Conservation (phyloP, 176 grass and related monocot genomes). For the Lolium multiflorum region DNA sequence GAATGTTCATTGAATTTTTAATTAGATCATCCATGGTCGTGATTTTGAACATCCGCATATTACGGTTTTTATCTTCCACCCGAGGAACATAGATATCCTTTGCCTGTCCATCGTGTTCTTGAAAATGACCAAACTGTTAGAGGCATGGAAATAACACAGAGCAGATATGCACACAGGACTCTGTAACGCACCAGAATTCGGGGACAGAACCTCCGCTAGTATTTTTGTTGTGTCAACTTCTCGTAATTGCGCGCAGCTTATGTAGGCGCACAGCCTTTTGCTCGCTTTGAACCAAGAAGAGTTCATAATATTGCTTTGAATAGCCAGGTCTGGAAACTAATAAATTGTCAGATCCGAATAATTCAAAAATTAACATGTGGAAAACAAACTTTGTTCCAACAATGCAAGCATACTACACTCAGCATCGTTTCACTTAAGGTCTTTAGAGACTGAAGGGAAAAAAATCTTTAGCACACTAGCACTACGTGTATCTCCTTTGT, state of each 20-base stretch:
- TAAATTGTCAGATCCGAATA: conserved; percentile 2
- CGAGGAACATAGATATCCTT: conserved; percentile 91
- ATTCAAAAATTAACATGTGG: neutral
- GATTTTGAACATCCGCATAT: conserved; percentile 95
- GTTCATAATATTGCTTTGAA: conserved; percentile 76
- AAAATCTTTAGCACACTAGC: neutral
- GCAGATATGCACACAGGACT: conserved; percentile 24
- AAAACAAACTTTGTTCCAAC: neutral
- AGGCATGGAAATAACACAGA: neutral
- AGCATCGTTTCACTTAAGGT: neutral
- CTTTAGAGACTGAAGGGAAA: neutral
- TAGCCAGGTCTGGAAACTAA: conserved; percentile 68
- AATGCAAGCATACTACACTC: neutral
- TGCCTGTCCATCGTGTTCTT: conserved; percentile 53
- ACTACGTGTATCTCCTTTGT: neutral
- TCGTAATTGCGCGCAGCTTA: conserved; percentile 68
- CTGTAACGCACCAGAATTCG: conserved; percentile 64
- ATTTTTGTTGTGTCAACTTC: conserved; percentile 96
- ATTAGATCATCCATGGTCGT: conserved; percentile 79
- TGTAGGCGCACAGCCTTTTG: conserved; percentile 78
- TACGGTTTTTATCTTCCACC: conserved; percentile 91
- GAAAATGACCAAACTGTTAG: conserved; percentile 45
- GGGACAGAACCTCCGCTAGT: conserved; percentile 49
- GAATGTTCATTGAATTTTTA: conserved; percentile 94
- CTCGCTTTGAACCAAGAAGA: conserved; percentile 87